Base-by-base conservation (phyloP, 257 asterid species). In the Solanum lycopersicoides region DNA sequence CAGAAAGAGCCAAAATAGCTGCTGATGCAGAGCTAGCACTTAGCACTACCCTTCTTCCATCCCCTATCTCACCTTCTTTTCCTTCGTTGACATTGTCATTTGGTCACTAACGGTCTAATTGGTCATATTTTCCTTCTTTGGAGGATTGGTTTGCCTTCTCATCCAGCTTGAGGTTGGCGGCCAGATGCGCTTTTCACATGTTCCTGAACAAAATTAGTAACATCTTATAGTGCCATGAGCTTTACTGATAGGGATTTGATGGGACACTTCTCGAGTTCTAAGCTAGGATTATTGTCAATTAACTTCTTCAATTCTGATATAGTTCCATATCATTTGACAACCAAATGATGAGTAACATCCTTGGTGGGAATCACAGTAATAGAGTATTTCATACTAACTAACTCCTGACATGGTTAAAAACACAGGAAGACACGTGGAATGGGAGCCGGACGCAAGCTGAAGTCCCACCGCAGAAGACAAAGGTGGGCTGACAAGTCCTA, bases 361-460 rank as follows among this genome's bases (percentile, higher is more conserved):
- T 47, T 16, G 34, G 44, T 50, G 44, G 6, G 28, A 28, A 47
- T 28, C 44, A 11, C 21, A 9, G n/a, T 9, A 9, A 45, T 44
- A 14, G 35, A n/a, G n/a, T 79, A 9, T 56, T 80, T 47, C 44
- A 30, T 16, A 10, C 69, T 30, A 30, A 80, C 12, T 5, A 20
- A 47, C 42, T 18, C 44, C 4, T 80, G 68, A 50, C 68, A 44
- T 77, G 15, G 39, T 6, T 84, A 66, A 16, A 72, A 79, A 85
- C 87, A 30, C 82, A 94, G 98, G 90, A 94, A 94, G 90, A 94
- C 98, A 37, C 94, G 96, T 79, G 98, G 98, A 56, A 94, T 94
- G 96, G 98, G 98, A 93, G 95, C 98, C 74, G 98, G 94, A 12
- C 95, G 98, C 93, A 94, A 94, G 92, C 91, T 94, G 92, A 90